Evolutionary conservation across 208 protist genomes (phyloP), one percentile per base, ranked within the genome.

Genomic region (Leishmania gerbilli): DNA sequence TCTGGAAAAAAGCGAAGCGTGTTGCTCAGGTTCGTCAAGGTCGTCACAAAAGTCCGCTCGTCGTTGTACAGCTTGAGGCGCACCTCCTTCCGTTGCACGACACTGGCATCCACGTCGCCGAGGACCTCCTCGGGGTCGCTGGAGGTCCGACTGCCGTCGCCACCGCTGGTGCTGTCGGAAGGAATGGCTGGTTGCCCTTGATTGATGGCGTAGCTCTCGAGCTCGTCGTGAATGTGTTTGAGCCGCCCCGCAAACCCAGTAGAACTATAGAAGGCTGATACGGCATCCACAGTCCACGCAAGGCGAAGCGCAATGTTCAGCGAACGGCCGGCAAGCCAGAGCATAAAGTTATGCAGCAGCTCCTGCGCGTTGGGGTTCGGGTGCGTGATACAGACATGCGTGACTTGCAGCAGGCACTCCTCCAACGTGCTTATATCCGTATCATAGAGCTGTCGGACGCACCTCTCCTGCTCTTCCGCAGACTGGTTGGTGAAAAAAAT

Each of bases 121-220:
- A 79, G 49, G 37, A 60, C 77, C 72, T 84, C 77, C 45, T 87
- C 80, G 34, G 71, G 79, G 58, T 67, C 79, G 49, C 71, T 79
- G 60, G 81, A 79, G 40, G 76, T 64, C 31, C 67, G 56, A 34
- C 62, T 79, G 58, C 53, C 53, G 72, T 77, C 76, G n/a, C 49
- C 81, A 13, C 34, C 81, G 74, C 84, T 79, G 60, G 72, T 67
- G 71, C 45, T 67, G 4, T 65, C 21, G 45, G 58, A 62, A 42
- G 75, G 75, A 45, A 53, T 74, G 4, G 75, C 58, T 17, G 78
- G 40, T 56, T 81, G 78, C 1, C 89, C 84, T 74, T 91, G 92
- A 77, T 98, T 97, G 67, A 98, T 96, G 7, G 93, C 95, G 86
- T 89, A 94, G 82, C 91, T 97, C 89, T 98, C 95, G 64, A 98